Conservation (phyloP, 2,329 filamentous ascomycete species). For the Penicillium olsonii region DNA sequence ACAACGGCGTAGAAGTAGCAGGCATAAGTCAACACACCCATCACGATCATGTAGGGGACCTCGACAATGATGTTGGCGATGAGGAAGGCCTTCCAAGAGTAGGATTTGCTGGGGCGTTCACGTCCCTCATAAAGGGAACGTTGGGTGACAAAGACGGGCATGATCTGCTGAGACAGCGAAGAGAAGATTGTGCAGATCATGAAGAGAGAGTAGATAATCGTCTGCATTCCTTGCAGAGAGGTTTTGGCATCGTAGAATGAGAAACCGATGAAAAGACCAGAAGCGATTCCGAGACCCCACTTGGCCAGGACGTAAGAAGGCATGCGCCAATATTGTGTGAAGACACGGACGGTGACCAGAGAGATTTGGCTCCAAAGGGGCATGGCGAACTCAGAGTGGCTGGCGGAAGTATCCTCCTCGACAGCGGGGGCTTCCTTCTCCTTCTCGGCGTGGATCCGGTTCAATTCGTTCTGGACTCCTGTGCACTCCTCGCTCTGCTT, state of each 20-base stretch:
- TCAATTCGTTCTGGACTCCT: constrained; percentile 58
- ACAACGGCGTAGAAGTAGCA: constrained; percentile 82
- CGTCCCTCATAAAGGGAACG: constrained; percentile 80
- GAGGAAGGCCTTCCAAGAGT: constrained; percentile 85
- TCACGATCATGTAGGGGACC: constrained; percentile 76
- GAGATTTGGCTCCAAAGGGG: constrained; percentile 66
- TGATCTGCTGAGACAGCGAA: constrained; percentile 47
- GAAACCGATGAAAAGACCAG: constrained; percentile 76
- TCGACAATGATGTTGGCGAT: constrained; percentile 80
- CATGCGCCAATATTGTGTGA: constrained; percentile 87
- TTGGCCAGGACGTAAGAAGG: constrained; percentile 85
- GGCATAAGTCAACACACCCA: constrained; percentile 73
- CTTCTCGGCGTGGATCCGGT: constrained; percentile 55
- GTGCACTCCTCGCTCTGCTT: constrained; percentile 57
- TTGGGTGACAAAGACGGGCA: constrained; percentile 83
- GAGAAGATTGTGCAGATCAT: constrained; percentile 73
- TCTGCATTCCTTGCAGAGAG: constrained; percentile 75
- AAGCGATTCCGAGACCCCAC: constrained; percentile 61
- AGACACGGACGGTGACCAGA: constrained; percentile 70
- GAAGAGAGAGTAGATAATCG: constrained; percentile 84
- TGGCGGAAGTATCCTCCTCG: constrained; percentile 42
- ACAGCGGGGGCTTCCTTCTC: constrained; percentile 29
- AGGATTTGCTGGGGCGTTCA: constrained; percentile 80
- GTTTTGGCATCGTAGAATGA: constrained; percentile 73
- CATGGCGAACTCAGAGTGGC: constrained; percentile 74